Base-by-base conservation (phyloP, 352 stramenopile genomes). In the Stramenopiles sp. region DNA sequence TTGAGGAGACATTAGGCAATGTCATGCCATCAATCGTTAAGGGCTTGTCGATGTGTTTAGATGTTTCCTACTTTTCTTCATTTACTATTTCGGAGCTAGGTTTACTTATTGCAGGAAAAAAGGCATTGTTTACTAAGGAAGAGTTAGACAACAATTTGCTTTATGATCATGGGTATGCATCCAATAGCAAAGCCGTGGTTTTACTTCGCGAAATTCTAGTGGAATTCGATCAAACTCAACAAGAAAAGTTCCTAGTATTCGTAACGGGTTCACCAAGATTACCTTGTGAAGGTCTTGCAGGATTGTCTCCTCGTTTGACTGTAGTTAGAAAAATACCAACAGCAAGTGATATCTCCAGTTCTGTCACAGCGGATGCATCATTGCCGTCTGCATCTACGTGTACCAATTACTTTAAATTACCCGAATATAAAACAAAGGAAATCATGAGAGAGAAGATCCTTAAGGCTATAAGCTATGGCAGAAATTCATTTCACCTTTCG, bases 401-500 rank as follows among this genome's bases (percentile, higher is more conserved):
- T 83, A 92, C 90, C 32, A 93, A 95, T 82, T 95, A 95, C 85
- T 85, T 95, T 32, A 95, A 95, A 85, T 85, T 95, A 30, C 91
- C 91, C n/a, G 90, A 92, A 67, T 96, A 96, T 84, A 94, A 88
- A 31, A 90, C 88, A 39, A 88, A 89, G 29, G 86, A 90, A 7
- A 82, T 90, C 30, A 90, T 96, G 86, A 86, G 88, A 81, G 80
- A 84, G 44, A 88, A 89, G 7, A 83, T 96, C 67, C 81, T 90
- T 30, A 93, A 93, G 80, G 93, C 90, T 82, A 94, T 96, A 78
- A 85, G 86, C 78, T 90, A 95, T 83, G 91, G 91, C 7, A 91
- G 94, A 81, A 87, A 87, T 84, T 92, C 87, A 83, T 93, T 93
- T 84, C 89, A 92, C 78, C 83, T 92, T n/a, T 93, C 89, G 32